Conservation (phyloP, 768 basidiomycete species). For the Trametopsis cervina region DNA sequence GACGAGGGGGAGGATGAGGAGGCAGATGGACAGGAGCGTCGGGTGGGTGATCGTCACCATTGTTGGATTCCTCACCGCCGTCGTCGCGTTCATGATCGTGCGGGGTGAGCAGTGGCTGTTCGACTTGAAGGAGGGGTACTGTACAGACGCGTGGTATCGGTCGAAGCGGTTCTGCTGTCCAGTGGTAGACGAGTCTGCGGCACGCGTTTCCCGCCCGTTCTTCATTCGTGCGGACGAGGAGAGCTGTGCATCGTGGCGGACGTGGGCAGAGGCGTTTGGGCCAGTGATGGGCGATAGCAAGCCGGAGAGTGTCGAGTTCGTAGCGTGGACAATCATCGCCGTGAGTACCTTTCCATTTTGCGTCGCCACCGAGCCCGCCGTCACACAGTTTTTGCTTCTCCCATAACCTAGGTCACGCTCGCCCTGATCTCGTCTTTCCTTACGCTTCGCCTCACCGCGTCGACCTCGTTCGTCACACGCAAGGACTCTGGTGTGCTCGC, state of each 20-base stretch:
- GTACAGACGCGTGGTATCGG: constrained; percentile 58
- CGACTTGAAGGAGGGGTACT: constrained; percentile 90
- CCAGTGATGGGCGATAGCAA: constrained; percentile 25
- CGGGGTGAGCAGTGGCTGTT: constrained; percentile 86
- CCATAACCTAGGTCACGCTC: constrained; percentile 49
- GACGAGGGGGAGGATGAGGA: constrained; percentile 53
- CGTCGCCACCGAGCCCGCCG: constrained; percentile 59
- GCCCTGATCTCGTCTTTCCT: constrained; percentile 70
- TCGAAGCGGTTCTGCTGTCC: constrained; percentile 83
- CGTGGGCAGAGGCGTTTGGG: constrained; percentile 62
- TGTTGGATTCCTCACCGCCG: constrained; percentile 79
- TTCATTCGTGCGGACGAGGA: constrained; percentile 22
- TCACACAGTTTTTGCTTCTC: not conserved
- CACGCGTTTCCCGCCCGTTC: not conserved
- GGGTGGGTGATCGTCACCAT: constrained; percentile 90
- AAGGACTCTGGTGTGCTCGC: constrained; percentile 79
- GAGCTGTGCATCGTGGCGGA: constrained; percentile 61
- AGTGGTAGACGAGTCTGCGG: constrained; percentile 11
- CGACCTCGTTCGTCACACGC: constrained; percentile 79
- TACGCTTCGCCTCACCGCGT: constrained; percentile 83
- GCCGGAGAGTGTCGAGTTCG: constrained; percentile 51
- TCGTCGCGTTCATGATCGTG: constrained; percentile 82
- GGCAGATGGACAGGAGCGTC: constrained; percentile 66
- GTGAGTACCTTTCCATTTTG: constrained; percentile 38
- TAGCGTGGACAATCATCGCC: constrained; percentile 67